A percentile compares a stretch with the other conserved stretches of the same genome.
These are phyloP conservation scores for Dictyostelium capitatum DNA, from an alignment of 78 protist species.

Conservation along the genomic window DNA sequence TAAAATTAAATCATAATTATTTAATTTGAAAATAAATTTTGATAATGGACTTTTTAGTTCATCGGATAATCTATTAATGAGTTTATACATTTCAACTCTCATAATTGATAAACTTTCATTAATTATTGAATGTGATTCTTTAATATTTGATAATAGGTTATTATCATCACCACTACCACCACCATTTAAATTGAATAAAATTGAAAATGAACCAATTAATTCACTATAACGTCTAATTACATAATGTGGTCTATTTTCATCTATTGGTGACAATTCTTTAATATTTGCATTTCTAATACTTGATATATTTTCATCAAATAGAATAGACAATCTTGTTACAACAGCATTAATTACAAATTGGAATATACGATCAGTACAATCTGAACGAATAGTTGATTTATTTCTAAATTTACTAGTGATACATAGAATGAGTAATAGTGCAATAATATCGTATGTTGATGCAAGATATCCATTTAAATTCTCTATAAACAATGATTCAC, in stretches of 20 bases:
- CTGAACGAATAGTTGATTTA: conserved; percentile 11
- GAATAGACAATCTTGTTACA: neutral
- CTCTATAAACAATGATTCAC: conserved; percentile 41
- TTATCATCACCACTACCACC: neutral
- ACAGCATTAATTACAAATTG: neutral
- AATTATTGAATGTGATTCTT: conserved; percentile 5
- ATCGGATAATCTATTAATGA: conserved; percentile 14
- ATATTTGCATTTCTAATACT: conserved; percentile 47
- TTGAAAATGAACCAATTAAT: conserved; percentile 59
- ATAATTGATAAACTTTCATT: conserved; percentile 42
- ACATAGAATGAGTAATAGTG: conserved; percentile 28
- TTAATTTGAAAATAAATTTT: conserved; percentile 23
- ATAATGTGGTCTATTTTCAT: conserved; percentile 77
- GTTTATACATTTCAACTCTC: conserved; percentile 44
- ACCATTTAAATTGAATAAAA: neutral
- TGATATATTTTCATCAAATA: conserved; percentile 38
- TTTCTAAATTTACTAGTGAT: conserved; percentile 30
- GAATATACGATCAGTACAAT: conserved; percentile 40
- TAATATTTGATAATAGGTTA: neutral
- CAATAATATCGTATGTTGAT: conserved; percentile 47
- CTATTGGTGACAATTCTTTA: conserved; percentile 42
- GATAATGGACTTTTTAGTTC: conserved; percentile 10
- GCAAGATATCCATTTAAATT: conserved; percentile 42
- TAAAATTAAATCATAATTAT: conserved; percentile 65
- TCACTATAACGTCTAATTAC: conserved; percentile 56